Evolutionary conservation across 371 early-diverging fungal genomes (phyloP), one percentile per base, ranked within the genome.

Genomic region (Apophysomyces ossiformis): DNA sequence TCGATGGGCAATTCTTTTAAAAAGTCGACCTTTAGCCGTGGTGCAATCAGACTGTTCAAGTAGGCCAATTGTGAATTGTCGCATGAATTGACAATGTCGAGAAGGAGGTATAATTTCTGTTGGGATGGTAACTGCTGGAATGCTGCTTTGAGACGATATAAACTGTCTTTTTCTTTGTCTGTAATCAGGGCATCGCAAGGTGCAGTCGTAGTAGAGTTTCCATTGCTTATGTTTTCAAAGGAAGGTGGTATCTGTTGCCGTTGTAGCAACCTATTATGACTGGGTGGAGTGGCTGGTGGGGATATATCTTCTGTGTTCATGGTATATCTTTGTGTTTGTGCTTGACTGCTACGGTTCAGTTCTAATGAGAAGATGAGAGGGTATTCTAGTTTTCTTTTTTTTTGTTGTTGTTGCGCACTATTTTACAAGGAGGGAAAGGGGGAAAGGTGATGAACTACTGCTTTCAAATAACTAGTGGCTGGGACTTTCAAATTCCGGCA

Each of bases 21-120:
- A 65, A 91, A 90, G 74, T 93, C 93, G 44, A 87, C 79, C 73
- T 91, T 91, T 32, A 93, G 81, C 45, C 72, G 77, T 26, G 87
- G 87, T 3, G 83, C 75, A 57, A 85, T 85, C 41, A 77, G 66
- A 50, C 75, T 80, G 61, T 78, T 70, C n/a, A 87, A 65, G 54
- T 76, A 75, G 15, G 80, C 73, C n/a, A 87, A 75, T 13, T 85
- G 74, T 26, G 78, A 73, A 50, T 68, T 84, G 44, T 74, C 74
- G 63, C 84, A 85, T 60, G 72, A 68, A 61, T 70, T 66, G 57
- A 85, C 59, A 7, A 85, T 69, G 38, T 77, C 79, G 44, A 65
- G 63, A 4, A 76, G 35, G 21, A 76, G 68, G 45, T 67, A 67
- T 32, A 69, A 65, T 11, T 68, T 63, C 37, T 76, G 73, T 16